Percentiles rank a stretch among this genome's conserved stretches.
These are phyloP conservation scores for Aspergillus saccharolyticus DNA, from an alignment of 495 filamentous ascomycete genomes.

Conservation along the genomic window DNA sequence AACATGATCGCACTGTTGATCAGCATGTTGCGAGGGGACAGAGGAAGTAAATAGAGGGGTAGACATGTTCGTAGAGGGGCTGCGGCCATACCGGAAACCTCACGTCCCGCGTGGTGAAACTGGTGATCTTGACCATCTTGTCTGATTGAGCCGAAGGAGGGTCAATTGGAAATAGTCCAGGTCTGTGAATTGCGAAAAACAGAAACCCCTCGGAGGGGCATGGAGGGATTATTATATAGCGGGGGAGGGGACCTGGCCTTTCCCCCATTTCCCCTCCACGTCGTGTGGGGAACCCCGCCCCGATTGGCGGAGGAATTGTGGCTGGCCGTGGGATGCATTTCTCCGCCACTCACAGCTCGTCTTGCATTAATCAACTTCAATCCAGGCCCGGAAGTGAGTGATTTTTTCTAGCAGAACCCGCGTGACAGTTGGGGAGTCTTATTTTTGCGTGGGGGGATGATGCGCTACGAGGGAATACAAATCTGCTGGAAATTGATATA, in stretches of 20 bases:
- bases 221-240: background rate
- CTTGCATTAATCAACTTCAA: conserved; percentile 8
- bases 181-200: background rate
- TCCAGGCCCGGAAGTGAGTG: background rate
- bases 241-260: conserved; percentile 5
- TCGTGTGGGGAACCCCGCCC: background rate
- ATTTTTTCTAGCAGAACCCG: background rate
- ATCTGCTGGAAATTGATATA: background rate
- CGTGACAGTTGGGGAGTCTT: background rate
- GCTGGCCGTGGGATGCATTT: conserved; percentile 15
- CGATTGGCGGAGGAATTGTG: conserved; percentile 30
- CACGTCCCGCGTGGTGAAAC: conserved; percentile 76
- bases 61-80: background rate
- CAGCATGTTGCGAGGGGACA: background rate
- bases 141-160: conserved; percentile 1
- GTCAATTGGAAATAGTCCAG: background rate
- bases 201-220: background rate
- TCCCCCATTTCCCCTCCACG: conserved; percentile 11
- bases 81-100: conserved; percentile 72
- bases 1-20: background rate
- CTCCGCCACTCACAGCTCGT: conserved; percentile 28
- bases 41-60: background rate
- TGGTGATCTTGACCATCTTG: conserved; percentile 72
- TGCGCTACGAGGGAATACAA: background rate
- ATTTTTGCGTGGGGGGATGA: background rate